phyloP scores from a whole-genome alignment of 768 basidiomycete species.

The Arthromyces matolae region DNA sequence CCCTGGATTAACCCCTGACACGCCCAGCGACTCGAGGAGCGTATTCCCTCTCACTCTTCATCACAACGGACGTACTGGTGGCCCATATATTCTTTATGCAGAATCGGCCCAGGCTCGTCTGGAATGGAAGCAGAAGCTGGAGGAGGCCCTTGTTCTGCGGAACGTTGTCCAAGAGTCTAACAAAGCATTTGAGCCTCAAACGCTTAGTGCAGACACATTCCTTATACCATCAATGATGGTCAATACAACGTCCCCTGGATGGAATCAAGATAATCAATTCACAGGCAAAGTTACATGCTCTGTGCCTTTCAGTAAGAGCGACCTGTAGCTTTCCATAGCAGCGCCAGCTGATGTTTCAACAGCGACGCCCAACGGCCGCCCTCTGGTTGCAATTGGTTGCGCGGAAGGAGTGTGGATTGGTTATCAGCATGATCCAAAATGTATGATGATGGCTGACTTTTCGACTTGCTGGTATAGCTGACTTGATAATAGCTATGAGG shows the following conservation, averaged over 20 bases:
- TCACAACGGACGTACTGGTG: conserved; percentile 85
- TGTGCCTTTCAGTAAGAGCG: conserved; percentile 79
- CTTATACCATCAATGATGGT: conserved; percentile 63
- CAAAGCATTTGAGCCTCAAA: conserved; percentile 92
- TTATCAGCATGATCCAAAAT: conserved; percentile 83
- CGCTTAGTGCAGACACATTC: conserved; percentile 87
- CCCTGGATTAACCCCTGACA: conserved; percentile 31
- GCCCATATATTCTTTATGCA: conserved; percentile 83
- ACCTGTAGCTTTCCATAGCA: background rate
- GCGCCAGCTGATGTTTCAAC: conserved; percentile 9
- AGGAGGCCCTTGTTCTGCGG: conserved; percentile 83
- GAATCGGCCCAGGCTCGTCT: conserved; percentile 69
- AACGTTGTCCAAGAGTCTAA: conserved; percentile 89
- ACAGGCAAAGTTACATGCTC: conserved; percentile 91
- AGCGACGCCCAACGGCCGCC: conserved; percentile 85
- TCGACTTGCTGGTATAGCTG: background rate
- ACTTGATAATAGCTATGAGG: conserved; percentile 62
- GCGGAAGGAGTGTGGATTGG: conserved; percentile 98
- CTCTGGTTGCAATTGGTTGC: conserved; percentile 90
- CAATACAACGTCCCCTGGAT: conserved; percentile 47
- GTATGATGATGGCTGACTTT: conserved; percentile 38
- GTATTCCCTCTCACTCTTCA: conserved; percentile 88
- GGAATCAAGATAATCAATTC: conserved; percentile 72
- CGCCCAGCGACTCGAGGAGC: conserved; percentile 59
- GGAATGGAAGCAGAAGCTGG: conserved; percentile 89